Conservation (phyloP, 805 yeast genomes). For the Saturnispora besseyi region DNA sequence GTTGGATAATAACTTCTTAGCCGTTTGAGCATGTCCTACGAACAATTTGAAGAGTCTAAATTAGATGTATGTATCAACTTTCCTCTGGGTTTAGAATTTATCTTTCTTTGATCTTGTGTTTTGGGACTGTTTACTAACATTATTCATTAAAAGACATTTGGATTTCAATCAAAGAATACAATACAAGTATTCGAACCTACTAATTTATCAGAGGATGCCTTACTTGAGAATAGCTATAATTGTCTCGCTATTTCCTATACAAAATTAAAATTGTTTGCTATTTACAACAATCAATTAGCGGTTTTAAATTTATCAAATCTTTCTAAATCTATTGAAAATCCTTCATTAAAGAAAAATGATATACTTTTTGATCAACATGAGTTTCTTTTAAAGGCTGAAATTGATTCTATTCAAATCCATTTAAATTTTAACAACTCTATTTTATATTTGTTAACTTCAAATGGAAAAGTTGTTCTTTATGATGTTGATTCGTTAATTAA, state of each 20-base stretch:
- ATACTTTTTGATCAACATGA: constrained; percentile 1
- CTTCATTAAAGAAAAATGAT: constrained; percentile 10
- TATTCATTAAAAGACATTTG: constrained; percentile 19
- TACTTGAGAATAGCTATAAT: constrained; percentile 9
- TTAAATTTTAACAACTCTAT: constrained; percentile 17
- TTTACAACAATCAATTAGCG: constrained; percentile 13
- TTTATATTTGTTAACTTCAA: constrained; percentile 13
- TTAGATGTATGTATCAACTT: constrained; percentile 17
- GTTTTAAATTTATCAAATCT: constrained; percentile 14
- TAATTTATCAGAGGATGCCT: background rate
- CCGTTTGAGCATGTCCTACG: constrained; percentile 7
- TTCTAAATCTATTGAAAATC: constrained; percentile 13
- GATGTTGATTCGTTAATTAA: constrained; percentile 4
- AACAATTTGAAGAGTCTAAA: constrained; percentile 14
- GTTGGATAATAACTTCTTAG: too few relatives aligned
- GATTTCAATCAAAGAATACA: constrained; percentile 23
- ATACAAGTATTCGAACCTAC: constrained; percentile 18
- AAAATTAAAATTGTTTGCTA: constrained; percentile 17
- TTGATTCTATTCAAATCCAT: constrained; percentile 15
- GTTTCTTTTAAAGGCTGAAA: background rate
- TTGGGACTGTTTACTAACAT: constrained; percentile 6
- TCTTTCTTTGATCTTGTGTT: too few relatives aligned
- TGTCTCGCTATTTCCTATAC: constrained; percentile 18
- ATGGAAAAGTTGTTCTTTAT: constrained; percentile 5
- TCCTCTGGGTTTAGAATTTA: background rate